A percentile compares a stretch with the other conserved stretches of the same genome.
Evolutionary conservation across 2,329 filamentous ascomycete species (phyloP).

Genomic region (Aspergillus glaucus): DNA sequence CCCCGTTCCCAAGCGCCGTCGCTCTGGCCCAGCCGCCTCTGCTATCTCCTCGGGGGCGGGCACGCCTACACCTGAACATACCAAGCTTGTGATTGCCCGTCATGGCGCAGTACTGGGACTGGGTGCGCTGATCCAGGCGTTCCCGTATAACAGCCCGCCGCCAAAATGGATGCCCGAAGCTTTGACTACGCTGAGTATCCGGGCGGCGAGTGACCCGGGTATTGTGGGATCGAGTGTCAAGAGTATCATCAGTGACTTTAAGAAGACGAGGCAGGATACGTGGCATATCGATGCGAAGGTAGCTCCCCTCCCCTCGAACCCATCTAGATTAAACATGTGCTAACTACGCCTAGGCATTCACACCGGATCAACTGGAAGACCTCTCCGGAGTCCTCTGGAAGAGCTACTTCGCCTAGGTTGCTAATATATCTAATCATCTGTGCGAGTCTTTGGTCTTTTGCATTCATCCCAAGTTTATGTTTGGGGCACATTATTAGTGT

Average conservation of each 20-base stretch:
- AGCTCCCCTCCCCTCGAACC: constrained; percentile 27
- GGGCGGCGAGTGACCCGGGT: constrained; percentile 80
- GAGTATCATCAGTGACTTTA: constrained; percentile 89
- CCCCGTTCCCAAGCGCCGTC: constrained; percentile 60
- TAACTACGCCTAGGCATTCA: constrained; percentile 58
- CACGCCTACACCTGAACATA: constrained; percentile 49
- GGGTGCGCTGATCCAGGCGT: constrained; percentile 86
- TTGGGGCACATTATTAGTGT: too few species aligned
- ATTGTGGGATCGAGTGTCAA: constrained; percentile 96
- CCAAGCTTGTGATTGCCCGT: constrained; percentile 70
- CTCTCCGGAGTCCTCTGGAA: constrained; percentile 97
- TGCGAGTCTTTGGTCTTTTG: not conserved
- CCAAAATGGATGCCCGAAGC: constrained; percentile 92
- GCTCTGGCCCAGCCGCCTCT: constrained; percentile 35
- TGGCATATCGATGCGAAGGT: constrained; percentile 99
- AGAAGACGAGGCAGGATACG: constrained; percentile 98
- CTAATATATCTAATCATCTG: not conserved
- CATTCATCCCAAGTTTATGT: too few species aligned
- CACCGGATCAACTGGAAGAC: constrained; percentile 86
- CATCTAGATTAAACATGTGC: not conserved
- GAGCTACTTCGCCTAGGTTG: constrained; percentile 85
- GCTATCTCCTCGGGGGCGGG: constrained; percentile 39
- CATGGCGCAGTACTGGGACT: constrained; percentile 90
- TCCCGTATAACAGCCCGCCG: constrained; percentile 90
- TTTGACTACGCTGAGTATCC: constrained; percentile 73